phyloP scores from a whole-genome alignment of 805 yeast genomes.

The Saccharomyces eubayanus region DNA sequence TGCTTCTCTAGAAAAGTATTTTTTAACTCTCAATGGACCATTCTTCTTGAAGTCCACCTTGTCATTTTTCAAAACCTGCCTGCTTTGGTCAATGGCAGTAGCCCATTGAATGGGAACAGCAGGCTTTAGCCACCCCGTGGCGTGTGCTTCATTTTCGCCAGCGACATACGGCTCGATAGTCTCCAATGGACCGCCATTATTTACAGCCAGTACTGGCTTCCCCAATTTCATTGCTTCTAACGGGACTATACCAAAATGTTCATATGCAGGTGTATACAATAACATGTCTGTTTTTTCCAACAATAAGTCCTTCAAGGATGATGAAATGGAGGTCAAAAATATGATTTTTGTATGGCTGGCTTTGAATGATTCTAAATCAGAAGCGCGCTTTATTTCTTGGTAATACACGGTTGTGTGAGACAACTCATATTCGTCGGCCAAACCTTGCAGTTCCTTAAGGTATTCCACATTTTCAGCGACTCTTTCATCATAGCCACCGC shows the following conservation, averaged over 20 bases:
- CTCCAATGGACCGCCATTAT: conserved; percentile 90
- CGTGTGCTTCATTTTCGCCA: conserved; percentile 27
- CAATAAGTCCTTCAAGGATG: conserved; percentile 54
- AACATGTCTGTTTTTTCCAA: conserved; percentile 50
- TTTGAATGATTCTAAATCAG: conserved; percentile 9
- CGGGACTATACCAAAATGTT: conserved; percentile 97
- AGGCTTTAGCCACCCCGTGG: conserved; percentile 58
- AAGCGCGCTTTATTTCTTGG: conserved; percentile 18
- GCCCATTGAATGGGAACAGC: conserved; percentile 49
- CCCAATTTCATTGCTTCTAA: conserved; percentile 85
- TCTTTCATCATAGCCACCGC: conserved; percentile 86
- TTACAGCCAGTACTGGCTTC: conserved; percentile 76
- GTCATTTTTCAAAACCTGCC: conserved; percentile 15
- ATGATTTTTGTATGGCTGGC: conserved; percentile 42
- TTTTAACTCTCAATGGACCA: conserved; percentile 28
- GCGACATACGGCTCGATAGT: conserved; percentile 36
- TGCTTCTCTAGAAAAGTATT: conserved; percentile 32
- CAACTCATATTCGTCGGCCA: conserved; percentile 41
- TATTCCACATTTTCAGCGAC: conserved; percentile 70
- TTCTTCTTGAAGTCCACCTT: conserved; percentile 17
- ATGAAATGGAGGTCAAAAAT: conserved; percentile 74
- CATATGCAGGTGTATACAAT: conserved; percentile 82
- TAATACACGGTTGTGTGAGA: conserved; percentile 37
- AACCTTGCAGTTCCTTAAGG: conserved; percentile 47
- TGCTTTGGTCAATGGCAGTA: conserved; percentile 37